Evolutionary conservation across 2,329 filamentous ascomycete species (phyloP), one percentile per base, ranked within the genome.

Genomic region (Tolypocladium inflatum): DNA sequence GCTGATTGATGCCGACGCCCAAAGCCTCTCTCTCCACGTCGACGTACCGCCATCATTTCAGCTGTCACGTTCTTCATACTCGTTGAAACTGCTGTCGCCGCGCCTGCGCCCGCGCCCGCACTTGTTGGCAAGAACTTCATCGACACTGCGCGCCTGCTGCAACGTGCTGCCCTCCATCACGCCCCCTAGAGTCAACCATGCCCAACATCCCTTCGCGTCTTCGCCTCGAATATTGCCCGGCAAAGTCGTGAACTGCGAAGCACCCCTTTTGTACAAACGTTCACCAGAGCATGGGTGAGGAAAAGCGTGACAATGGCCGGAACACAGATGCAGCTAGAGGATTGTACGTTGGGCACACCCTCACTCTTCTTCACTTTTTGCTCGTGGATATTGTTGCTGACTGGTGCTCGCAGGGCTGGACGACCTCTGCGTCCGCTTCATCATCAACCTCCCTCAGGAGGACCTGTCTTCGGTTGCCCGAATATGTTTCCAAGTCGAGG

Each of bases 401-500:
- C 60, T 57, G 8, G 10, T 57, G 54, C 56, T 43, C 54, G 37
- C 58, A 93, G 90, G 90, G 92, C 82, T 97, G 78, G 93, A 97
- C 86, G 93, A 97, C 76, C 84, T 97, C 60, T 96, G 91, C 75
- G 93, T 96, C 72, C 91, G 95, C 71, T 99, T 99, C 76, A 93
- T 99, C 70, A 91, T 97, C 74, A 97, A 99, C 76, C 84, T 97
- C 61, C 94, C 95, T 52, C 82, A 89, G 63, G 91, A 94, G 74
- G 94, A 99, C 74, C 83, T 97, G 53, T 86, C 87, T 64, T 91
- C 90, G 2, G 89, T 96, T 59, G 90, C 91, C 70, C 88, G 94
- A 70, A 94, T 99, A 75, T 97, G 93, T 76, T 99, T 99, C 73
- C 92, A 97, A 76, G 89, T 99, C 66, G 94, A 99, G 75, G 95